These are phyloP conservation scores for Musa beccarii DNA, from an alignment of 176 grass and related monocot species.

Conservation along the genomic window DNA sequence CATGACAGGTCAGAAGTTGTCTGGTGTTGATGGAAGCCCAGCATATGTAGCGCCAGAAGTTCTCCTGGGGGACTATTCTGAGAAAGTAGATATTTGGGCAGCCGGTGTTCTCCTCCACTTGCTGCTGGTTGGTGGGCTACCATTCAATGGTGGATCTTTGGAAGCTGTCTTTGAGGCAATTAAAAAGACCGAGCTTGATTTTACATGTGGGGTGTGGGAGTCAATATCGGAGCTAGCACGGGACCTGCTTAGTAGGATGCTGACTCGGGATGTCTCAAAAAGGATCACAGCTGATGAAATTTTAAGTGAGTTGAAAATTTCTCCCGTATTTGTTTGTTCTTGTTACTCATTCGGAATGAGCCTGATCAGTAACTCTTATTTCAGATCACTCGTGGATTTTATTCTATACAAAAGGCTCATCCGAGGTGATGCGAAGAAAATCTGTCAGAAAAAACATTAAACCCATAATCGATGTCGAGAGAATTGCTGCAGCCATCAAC, in stretches of 20 bases:
- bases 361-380: not conserved
- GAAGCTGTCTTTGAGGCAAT: conserved; percentile 75
- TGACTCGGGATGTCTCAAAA: conserved; percentile 66
- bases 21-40: conserved; percentile 76
- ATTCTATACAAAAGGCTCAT: not conserved
- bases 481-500: not conserved
- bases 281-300: conserved; percentile 63
- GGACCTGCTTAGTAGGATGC: conserved; percentile 69
- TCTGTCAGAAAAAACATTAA: conserved; percentile 6
- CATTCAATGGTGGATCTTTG: conserved; percentile 58
- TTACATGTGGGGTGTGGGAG: conserved; percentile 48
- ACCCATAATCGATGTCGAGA: conserved; percentile 3
- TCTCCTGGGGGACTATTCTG: conserved; percentile 58
- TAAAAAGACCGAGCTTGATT: conserved; percentile 71
- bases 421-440: conserved; percentile 3
- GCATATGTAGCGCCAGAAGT: conserved; percentile 95
- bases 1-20: conserved; percentile 76
- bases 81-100: conserved; percentile 91
- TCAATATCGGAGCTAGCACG: conserved; percentile 53
- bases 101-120: conserved; percentile 86
- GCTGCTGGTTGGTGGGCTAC: conserved; percentile 67
- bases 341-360: not conserved
- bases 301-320: conserved; percentile 38
- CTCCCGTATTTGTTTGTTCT: not conserved
- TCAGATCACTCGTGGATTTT: conserved; percentile 18